These are phyloP conservation scores for Dryas alaskensis DNA, from an alignment of 306 rosid genomes.

Conservation along the genomic window DNA sequence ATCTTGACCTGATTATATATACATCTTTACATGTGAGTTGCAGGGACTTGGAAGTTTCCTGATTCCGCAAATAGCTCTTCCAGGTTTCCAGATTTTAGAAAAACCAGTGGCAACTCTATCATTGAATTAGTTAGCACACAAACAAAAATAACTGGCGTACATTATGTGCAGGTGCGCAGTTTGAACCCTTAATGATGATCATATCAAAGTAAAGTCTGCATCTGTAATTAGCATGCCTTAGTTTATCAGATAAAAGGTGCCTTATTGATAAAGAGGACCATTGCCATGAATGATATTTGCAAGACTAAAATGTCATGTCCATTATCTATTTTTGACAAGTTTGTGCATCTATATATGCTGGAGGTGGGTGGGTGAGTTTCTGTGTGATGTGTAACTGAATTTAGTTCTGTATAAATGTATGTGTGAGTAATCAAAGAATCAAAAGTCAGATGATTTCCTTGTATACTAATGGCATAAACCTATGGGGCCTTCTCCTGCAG, in stretches of 20 bases:
- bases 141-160: slow-evolving; percentile 93
- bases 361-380: neutral
- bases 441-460: neutral
- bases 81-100: slow-evolving; percentile 80
- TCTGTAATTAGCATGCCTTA: neutral
- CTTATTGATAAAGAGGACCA: neutral
- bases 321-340: neutral
- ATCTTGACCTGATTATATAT: slow-evolving; percentile 18
- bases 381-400: neutral
- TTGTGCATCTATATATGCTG: neutral
- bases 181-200: slow-evolving; percentile 6
- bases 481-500: slow-evolving; percentile 1
- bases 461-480: neutral
- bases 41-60: slow-evolving; percentile 89
- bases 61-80: slow-evolving; percentile 73
- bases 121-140: slow-evolving; percentile 88
- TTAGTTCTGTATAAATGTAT: slow-evolving; percentile 2
- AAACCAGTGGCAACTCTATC: slow-evolving; percentile 71
- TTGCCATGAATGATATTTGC: neutral
- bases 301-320: neutral
- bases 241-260: neutral
- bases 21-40: slow-evolving; percentile 35
- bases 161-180: slow-evolving; percentile 89
- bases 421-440: neutral
- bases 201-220: neutral